These are phyloP conservation scores for Penicillium sp. DNA, from an alignment of 2,329 filamentous ascomycete genomes.

Conservation along the genomic window DNA sequence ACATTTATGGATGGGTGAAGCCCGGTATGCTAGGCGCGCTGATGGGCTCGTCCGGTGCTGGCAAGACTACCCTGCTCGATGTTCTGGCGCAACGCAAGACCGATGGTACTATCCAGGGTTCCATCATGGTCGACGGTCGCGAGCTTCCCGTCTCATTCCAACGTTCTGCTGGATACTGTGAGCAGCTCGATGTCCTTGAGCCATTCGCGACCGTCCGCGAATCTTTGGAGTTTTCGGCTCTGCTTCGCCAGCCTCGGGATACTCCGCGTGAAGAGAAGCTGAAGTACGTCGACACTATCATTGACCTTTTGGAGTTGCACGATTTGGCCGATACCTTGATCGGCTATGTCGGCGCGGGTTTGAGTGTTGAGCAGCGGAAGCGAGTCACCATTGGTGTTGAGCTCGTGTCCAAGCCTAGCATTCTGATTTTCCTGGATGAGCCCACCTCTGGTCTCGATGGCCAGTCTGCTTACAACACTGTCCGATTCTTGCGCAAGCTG, in stretches of 20 bases:
- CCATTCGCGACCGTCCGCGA: constrained; percentile 61
- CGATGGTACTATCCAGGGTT: constrained; percentile 56
- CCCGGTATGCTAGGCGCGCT: constrained; percentile 71
- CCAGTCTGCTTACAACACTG: constrained; percentile 61
- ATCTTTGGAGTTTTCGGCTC: constrained; percentile 61
- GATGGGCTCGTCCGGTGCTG: constrained; percentile 72
- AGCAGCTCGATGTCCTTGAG: constrained; percentile 66
- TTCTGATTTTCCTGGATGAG: constrained; percentile 66
- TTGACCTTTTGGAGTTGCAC: constrained; percentile 58
- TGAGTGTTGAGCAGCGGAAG: constrained; percentile 62
- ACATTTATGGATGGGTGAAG: constrained; percentile 70
- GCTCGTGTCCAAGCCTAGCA: constrained; percentile 61
- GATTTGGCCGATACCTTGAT: constrained; percentile 62
- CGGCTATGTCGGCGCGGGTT: constrained; percentile 39
- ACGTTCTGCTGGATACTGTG: constrained; percentile 62
- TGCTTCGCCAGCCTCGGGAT: constrained; percentile 53
- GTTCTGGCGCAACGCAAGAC: constrained; percentile 67
- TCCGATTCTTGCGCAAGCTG: constrained; percentile 62
- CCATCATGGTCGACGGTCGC: constrained; percentile 62
- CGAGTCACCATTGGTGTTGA: constrained; percentile 68
- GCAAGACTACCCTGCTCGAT: constrained; percentile 70
- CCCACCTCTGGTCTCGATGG: constrained; percentile 65
- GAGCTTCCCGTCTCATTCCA: constrained; percentile 58
- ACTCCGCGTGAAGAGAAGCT: constrained; percentile 56
- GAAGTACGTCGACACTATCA: constrained; percentile 60